phyloP scores from a whole-genome alignment of 352 stramenopile genomes.

The Phytophthora hibernalis region DNA sequence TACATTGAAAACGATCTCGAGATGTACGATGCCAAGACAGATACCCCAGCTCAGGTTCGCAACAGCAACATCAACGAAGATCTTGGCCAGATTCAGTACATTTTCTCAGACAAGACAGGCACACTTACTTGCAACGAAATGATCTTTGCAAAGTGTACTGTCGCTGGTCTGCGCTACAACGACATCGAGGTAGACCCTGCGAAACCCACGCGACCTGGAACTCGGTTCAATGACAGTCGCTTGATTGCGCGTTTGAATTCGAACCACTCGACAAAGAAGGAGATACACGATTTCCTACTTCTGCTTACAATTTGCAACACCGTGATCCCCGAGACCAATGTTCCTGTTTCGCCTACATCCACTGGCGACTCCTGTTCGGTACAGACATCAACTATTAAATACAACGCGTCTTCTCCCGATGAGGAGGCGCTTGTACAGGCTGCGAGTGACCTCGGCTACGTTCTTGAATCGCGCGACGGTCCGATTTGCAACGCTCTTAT shows the following conservation, averaged over 20 bases:
- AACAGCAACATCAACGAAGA: slow-evolving; percentile 92
- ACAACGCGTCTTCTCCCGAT: slow-evolving; percentile 87
- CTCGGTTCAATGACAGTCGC: slow-evolving; percentile 80
- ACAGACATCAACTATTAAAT: slow-evolving; percentile 55
- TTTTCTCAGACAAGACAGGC: slow-evolving; percentile 91
- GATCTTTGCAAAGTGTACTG: slow-evolving; percentile 93
- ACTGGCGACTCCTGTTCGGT: slow-evolving; percentile 29
- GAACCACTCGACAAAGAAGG: slow-evolving; percentile 84
- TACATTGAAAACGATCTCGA: slow-evolving; percentile 89
- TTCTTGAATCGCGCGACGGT: slow-evolving; percentile 70
- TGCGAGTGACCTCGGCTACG: slow-evolving; percentile 78
- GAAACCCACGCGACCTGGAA: slow-evolving; percentile 59
- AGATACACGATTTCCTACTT: slow-evolving; percentile 88
- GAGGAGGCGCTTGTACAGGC: slow-evolving; percentile 84
- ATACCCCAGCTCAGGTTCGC: slow-evolving; percentile 82
- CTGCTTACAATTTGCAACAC: slow-evolving; percentile 90
- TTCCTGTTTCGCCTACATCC: slow-evolving; percentile 33
- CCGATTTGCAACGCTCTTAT: slow-evolving; percentile 73
- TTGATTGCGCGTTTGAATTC: slow-evolving; percentile 76
- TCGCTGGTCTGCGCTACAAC: slow-evolving; percentile 92
- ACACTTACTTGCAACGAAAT: slow-evolving; percentile 91
- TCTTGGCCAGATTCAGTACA: slow-evolving; percentile 91
- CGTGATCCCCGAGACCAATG: slow-evolving; percentile 76
- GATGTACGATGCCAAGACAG: slow-evolving; percentile 78
- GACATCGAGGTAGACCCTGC: slow-evolving; percentile 73